A percentile compares a stretch with the other conserved stretches of the same genome.
phyloP scores from a whole-genome alignment of 2,329 filamentous ascomycete species.

The Tolypocladium nubicola region DNA sequence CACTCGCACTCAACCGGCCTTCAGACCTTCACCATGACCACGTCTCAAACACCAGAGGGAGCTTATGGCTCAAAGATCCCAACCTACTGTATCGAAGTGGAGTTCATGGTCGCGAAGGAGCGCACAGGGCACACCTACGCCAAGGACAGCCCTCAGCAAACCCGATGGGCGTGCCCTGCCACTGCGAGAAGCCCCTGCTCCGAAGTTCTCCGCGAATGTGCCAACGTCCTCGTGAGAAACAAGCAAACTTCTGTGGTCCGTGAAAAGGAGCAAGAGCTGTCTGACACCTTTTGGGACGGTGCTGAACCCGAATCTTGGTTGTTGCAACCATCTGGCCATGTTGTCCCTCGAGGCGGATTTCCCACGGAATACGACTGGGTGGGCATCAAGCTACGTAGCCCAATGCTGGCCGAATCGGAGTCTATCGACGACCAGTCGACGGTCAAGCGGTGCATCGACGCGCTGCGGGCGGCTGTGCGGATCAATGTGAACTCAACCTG shows the following conservation, averaged over 20 bases:
- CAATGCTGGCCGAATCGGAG: conserved; percentile 1
- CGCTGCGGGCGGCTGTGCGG: conserved; percentile 7
- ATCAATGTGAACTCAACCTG: conserved; percentile 15
- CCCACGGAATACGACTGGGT: conserved; percentile 14
- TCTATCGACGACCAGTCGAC: neutral
- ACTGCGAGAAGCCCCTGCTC: conserved; percentile 1
- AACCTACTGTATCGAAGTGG: conserved; percentile 10
- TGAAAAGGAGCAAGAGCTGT: conserved; percentile 1
- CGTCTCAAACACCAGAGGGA: too few relatives aligned
- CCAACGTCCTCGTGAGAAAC: neutral
- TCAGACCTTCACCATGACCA: too few relatives aligned
- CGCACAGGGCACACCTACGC: conserved; percentile 1
- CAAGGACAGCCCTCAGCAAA: neutral
- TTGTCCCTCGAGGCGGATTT: conserved; percentile 3
- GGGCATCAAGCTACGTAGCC: conserved; percentile 14
- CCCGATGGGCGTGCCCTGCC: conserved; percentile 10
- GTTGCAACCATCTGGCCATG: conserved; percentile 6
- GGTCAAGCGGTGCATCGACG: neutral
- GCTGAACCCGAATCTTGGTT: conserved; percentile 4
- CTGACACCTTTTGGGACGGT: neutral
- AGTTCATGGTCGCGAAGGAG: conserved; percentile 13
- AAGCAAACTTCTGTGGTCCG: conserved; percentile 3
- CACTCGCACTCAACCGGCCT: neutral
- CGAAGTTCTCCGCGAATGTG: conserved; percentile 1
- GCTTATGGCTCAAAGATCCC: too few relatives aligned